Conservation (phyloP, 23 red algal genomes). For the Gracilaria vermiculophylla region DNA sequence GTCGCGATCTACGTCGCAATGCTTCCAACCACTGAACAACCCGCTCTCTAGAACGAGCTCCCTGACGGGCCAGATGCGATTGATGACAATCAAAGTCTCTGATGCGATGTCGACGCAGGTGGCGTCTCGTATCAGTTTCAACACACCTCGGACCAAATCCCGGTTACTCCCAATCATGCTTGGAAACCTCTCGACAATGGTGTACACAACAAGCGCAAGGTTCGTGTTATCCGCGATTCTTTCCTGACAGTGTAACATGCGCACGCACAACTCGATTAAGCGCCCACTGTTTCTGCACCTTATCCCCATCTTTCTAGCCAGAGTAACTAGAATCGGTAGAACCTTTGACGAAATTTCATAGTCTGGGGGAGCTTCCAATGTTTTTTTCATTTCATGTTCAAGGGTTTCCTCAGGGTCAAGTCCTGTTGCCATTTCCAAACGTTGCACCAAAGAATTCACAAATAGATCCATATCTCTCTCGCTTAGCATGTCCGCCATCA, state of each 20-base stretch:
- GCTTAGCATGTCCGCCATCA: background rate
- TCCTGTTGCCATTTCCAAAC: constrained; percentile 14
- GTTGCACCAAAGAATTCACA: background rate
- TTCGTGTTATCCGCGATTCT: constrained; percentile 1
- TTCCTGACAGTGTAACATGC: constrained; percentile 7
- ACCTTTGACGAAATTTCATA: constrained; percentile 25
- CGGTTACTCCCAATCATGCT: background rate
- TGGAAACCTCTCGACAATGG: background rate
- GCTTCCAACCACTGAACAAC: background rate
- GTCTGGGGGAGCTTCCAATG: background rate
- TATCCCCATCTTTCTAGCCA: background rate
- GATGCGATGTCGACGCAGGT: constrained; percentile 7
- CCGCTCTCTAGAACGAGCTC: constrained; percentile 10
- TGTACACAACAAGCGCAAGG: background rate
- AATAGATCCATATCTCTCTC: constrained; percentile 3
- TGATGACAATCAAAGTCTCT: background rate
- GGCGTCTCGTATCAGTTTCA: constrained; percentile 6
- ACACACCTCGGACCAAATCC: constrained; percentile 9
- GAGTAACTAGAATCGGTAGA: background rate
- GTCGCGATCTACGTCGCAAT: background rate
- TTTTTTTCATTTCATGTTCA: background rate
- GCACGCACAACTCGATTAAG: constrained; percentile 1
- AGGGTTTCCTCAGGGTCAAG: background rate
- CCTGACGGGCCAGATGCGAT: background rate
- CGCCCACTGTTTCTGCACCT: background rate